Evolutionary conservation across 306 rosid species (phyloP), one percentile per base, ranked within the genome.

Genomic region (Trifolium subterraneum): DNA sequence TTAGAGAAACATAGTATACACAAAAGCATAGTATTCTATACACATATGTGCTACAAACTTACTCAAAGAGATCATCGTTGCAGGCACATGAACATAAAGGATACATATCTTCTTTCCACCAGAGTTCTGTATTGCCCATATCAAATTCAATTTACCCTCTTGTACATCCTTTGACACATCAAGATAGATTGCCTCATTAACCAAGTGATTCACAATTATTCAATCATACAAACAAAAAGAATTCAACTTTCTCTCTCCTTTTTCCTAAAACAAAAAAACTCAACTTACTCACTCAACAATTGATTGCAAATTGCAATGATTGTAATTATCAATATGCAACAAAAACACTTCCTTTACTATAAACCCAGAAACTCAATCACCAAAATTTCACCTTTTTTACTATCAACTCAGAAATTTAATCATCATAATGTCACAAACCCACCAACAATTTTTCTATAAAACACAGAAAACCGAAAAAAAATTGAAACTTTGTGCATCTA

Each of bases 111-210:
- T n/a, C n/a, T n/a, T n/a, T n/a, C n/a, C n/a, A n/a, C n/a, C n/a
- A n/a, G n/a, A n/a, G n/a, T n/a, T n/a, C n/a, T n/a, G n/a, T n/a
- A n/a, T n/a, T n/a, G n/a, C n/a, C n/a, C n/a, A n/a, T n/a, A n/a
- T n/a, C n/a, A n/a, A n/a, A n/a, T n/a, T n/a, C n/a, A n/a, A n/a
- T n/a, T n/a, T n/a, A n/a, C n/a, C n/a, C n/a, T n/a, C n/a, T 64
- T 90, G 92, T 78, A 92, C 72, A 39, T 87, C 87, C 78, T 85
- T 87, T 73, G 90, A 75, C 48, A 90, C 92, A 19, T 97, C 86
- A 67, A 95, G 93, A 75, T 81, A 85, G 52, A 90, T 59, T 60
- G 78, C 52, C 10, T 88, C 87, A 62, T 88, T 86, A 47, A n/a
- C n/a, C n/a, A 65, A 31, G 47, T 67, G 78, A 63, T 75, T 27